phyloP scores from a whole-genome alignment of 2,329 filamentous ascomycete species.

The Penicillium sp. region DNA sequence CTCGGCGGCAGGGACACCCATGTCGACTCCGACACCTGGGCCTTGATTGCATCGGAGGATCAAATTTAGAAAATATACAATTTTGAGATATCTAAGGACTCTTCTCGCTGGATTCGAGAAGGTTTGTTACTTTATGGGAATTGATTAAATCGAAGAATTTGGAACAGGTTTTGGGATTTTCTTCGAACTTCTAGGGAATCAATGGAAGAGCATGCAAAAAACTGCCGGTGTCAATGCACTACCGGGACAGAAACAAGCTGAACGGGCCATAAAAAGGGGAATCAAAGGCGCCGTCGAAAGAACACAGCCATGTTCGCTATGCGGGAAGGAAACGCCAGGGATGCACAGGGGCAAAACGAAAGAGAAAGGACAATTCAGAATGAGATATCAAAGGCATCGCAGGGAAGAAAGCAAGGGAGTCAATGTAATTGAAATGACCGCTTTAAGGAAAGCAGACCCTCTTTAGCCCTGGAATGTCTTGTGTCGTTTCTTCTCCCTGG shows the following conservation, averaged over 20 bases:
- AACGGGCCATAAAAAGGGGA: neutral
- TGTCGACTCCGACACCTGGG: slow-evolving; percentile 49
- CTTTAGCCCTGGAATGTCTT: neutral
- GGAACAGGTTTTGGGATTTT: neutral
- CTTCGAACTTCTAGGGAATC: neutral
- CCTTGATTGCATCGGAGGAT: slow-evolving; percentile 19
- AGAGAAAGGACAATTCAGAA: neutral
- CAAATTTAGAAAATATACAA: neutral
- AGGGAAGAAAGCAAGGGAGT: neutral
- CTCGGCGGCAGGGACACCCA: slow-evolving; percentile 55
- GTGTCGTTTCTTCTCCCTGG: neutral
- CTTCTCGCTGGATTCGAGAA: slow-evolving; percentile 12
- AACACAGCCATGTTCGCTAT: slow-evolving; percentile 1
- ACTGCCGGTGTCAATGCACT: neutral
- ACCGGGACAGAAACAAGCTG: neutral
- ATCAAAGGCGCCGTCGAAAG: neutral
- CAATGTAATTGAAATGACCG: neutral
- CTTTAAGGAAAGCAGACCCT: neutral
- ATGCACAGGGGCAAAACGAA: neutral
- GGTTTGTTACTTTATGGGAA: neutral
- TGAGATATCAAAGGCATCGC: neutral
- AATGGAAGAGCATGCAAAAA: neutral
- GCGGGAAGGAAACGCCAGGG: neutral
- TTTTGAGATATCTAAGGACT: neutral
- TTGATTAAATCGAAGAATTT: neutral